Conservation (phyloP, 352 stramenopile genomes). For the Thalassiosira allenii region DNA sequence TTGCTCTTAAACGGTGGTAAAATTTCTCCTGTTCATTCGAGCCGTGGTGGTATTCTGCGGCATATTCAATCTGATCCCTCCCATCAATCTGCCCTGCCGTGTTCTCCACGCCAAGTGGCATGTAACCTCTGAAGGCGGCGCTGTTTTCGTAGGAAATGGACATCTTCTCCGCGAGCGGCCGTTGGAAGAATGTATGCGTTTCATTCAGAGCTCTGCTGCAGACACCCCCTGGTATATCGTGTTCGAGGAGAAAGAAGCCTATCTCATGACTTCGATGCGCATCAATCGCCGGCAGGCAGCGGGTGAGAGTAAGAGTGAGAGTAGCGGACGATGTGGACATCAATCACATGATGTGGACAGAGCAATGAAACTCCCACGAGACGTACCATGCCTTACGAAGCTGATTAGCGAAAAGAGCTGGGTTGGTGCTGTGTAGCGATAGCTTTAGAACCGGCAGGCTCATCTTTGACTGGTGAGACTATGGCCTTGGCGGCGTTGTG, state of each 20-base stretch:
- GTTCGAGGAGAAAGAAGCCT: slow-evolving; percentile 77
- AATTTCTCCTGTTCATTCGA: slow-evolving; percentile 10
- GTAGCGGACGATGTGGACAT: background rate
- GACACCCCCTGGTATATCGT: slow-evolving; percentile 55
- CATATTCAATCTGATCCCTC: slow-evolving; percentile 81
- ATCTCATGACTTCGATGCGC: slow-evolving; percentile 60
- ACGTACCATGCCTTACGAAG: slow-evolving; percentile 60
- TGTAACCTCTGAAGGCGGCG: slow-evolving; percentile 77
- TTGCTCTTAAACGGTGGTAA: slow-evolving; percentile 63
- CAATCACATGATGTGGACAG: no score
- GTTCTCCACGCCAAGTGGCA: slow-evolving; percentile 80
- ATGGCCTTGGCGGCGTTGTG: no score
- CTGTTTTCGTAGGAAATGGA: slow-evolving; percentile 72
- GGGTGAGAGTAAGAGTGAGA: no score
- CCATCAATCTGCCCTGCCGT: slow-evolving; percentile 72
- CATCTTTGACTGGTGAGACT: no score
- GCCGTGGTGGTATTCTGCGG: slow-evolving; percentile 60
- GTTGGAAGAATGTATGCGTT: slow-evolving; percentile 68
- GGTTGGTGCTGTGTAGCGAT: slow-evolving; percentile 50
- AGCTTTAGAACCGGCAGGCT: slow-evolving; percentile 62
- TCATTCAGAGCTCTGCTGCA: slow-evolving; percentile 52
- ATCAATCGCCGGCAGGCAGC: no score
- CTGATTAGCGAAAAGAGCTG: slow-evolving; percentile 61
- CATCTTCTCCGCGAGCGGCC: slow-evolving; percentile 65
- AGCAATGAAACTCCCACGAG: background rate